These are phyloP conservation scores for Citrus inodora DNA, from an alignment of 345 rosid species.

Conservation along the genomic window DNA sequence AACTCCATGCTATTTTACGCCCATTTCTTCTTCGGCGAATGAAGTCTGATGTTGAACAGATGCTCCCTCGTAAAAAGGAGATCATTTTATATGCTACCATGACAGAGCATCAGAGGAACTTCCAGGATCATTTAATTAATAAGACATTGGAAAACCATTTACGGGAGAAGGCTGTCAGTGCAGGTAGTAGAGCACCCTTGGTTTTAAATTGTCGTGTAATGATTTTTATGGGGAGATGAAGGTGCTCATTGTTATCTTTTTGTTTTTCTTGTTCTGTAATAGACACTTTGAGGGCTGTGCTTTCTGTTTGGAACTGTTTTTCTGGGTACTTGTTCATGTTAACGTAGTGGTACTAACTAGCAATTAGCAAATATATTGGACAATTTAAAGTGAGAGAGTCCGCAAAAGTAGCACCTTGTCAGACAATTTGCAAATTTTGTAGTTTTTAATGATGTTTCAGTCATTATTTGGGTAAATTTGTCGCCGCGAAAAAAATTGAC, in stretches of 20 bases:
- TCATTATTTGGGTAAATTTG: neutral
- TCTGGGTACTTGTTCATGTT: neutral
- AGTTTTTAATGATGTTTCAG: neutral
- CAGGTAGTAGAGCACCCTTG: constrained; percentile 37
- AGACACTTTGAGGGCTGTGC: neutral
- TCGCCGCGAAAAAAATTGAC: neutral
- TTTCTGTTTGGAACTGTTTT: neutral
- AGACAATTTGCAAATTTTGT: neutral
- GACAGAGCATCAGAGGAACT: constrained; percentile 78
- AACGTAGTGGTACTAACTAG: neutral
- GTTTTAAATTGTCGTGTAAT: neutral
- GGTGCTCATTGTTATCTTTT: neutral
- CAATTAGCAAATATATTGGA: neutral
- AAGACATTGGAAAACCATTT: constrained; percentile 63
- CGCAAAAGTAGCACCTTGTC: neutral
- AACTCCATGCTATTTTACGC: constrained; percentile 89
- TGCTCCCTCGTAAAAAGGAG: constrained; percentile 91
- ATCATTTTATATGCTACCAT: constrained; percentile 82
- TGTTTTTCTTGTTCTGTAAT: neutral
- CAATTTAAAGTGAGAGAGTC: neutral
- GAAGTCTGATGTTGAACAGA: constrained; percentile 90
- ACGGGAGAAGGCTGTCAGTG: constrained; percentile 29
- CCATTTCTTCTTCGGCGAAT: constrained; percentile 94
- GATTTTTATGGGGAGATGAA: neutral
- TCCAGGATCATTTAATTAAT: constrained; percentile 84